phyloP scores from a whole-genome alignment of 495 filamentous ascomycete species.

The Astrothelium macrocarpum region DNA sequence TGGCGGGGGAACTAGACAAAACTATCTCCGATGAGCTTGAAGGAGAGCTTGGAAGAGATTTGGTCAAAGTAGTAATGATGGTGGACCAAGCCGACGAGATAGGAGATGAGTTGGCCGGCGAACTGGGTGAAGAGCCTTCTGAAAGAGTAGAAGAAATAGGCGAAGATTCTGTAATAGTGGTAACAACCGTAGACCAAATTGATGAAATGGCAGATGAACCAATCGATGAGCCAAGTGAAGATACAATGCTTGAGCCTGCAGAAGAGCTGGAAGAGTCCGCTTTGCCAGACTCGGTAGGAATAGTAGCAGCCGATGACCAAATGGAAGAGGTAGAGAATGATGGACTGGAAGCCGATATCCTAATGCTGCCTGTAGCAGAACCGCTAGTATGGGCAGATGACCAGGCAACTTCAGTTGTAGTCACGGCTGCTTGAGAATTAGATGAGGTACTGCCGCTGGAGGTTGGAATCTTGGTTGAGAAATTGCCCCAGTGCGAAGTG shows the following conservation, averaged over 20 bases:
- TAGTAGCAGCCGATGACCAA: neutral
- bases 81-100: neutral
- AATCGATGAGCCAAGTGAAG: neutral
- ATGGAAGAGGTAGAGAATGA: neutral
- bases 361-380: neutral
- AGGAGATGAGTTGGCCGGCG: neutral
- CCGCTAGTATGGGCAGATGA: neutral
- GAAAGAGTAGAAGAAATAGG: neutral
- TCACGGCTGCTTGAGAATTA: neutral
- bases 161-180: neutral
- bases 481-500: neutral
- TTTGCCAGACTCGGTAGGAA: neutral
- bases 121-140: neutral
- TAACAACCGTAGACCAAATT: neutral
- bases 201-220: neutral
- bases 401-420: neutral
- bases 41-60: neutral
- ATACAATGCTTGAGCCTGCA: neutral
- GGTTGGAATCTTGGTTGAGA: neutral
- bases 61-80: neutral
- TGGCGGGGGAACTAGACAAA: neutral
- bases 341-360: neutral
- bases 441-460: neutral
- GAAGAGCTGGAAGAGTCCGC: too few relatives aligned
- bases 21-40: neutral